phyloP scores from a whole-genome alignment of 1,284 basidiomycete species.

The Trichosporon sp. region DNA sequence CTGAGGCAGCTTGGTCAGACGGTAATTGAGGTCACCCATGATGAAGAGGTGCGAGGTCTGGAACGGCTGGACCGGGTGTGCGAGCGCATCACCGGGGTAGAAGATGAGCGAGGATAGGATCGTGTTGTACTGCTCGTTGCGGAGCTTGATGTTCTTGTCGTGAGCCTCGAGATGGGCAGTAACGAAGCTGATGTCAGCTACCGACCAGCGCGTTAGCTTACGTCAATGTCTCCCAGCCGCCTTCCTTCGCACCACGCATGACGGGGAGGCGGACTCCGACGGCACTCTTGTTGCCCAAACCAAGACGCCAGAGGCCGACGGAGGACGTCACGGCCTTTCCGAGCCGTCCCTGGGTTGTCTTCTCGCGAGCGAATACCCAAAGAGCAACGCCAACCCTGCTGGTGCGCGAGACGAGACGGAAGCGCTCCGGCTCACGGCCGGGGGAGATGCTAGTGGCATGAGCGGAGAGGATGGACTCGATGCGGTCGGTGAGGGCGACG shows the following conservation, averaged over 20 bases:
- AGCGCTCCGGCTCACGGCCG: constrained; percentile 39
- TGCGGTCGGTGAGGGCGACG: constrained; percentile 45
- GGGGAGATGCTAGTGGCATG: constrained; percentile 49
- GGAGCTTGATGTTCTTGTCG: constrained; percentile 68
- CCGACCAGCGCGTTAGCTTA: constrained; percentile 57
- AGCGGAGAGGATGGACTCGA: constrained; percentile 49
- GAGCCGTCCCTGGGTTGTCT: constrained; percentile 41
- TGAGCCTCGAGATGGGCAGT: constrained; percentile 87
- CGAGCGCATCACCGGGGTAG: constrained; percentile 60
- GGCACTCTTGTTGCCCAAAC: constrained; percentile 94
- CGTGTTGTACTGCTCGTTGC: constrained; percentile 75
- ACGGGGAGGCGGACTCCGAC: constrained; percentile 85
- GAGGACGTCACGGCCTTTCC: constrained; percentile 41
- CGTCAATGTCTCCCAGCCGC: constrained; percentile 75
- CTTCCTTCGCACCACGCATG: constrained; percentile 59
- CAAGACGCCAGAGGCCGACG: constrained; percentile 56
- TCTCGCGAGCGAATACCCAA: constrained; percentile 54
- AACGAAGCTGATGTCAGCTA: constrained; percentile 70
- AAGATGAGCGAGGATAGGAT: constrained; percentile 85
- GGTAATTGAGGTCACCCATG: constrained; percentile 88
- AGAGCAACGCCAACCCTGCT: constrained; percentile 54
- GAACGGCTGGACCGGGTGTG: constrained; percentile 66
- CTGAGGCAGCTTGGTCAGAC: constrained; percentile 65
- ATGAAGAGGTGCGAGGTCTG: constrained; percentile 81
- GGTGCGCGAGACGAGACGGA: constrained; percentile 45